phyloP scores from a whole-genome alignment of 129 eudicot species.

The Cynara cardunculus region DNA sequence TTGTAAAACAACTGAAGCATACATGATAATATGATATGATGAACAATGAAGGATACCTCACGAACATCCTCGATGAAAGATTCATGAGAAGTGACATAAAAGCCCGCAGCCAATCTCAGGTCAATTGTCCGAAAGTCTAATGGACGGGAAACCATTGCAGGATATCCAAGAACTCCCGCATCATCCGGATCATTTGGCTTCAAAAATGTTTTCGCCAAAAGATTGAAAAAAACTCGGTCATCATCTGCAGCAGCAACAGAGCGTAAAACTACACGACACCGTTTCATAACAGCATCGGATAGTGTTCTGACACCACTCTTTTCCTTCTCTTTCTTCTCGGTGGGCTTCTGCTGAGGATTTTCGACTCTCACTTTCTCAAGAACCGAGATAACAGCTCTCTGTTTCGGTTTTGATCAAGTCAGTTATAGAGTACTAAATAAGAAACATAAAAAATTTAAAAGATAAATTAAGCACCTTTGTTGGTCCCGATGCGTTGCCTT shows the following conservation, averaged over 20 bases:
- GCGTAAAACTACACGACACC: conserved; percentile 80
- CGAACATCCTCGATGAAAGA: conserved; percentile 86
- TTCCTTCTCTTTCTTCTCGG: conserved; percentile 64
- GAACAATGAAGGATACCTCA: conserved; percentile 51
- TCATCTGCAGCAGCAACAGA: conserved; percentile 64
- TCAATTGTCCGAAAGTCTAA: conserved; percentile 92
- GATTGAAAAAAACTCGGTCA: conserved; percentile 75
- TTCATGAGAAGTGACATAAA: conserved; percentile 82
- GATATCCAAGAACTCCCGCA: conserved; percentile 82
- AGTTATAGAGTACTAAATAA: neutral
- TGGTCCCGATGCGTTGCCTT: conserved; percentile 99
- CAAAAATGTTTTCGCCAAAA: conserved; percentile 57
- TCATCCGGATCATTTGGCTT: conserved; percentile 76
- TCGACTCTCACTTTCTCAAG: conserved; percentile 50
- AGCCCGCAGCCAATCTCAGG: conserved; percentile 76
- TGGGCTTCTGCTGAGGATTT: conserved; percentile 42
- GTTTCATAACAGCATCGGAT: conserved; percentile 68
- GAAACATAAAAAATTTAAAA: neutral
- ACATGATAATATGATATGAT: neutral
- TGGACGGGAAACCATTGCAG: conserved; percentile 95
- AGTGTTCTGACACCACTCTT: conserved; percentile 35
- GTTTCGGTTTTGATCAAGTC: conserved; percentile 10
- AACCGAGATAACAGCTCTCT: conserved; percentile 85
- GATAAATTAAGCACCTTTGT: conserved; percentile 61
- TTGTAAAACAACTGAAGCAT: neutral